These are phyloP conservation scores for Rhizophagus prolifer DNA, from an alignment of 192 early-diverging fungal species.

Conservation along the genomic window DNA sequence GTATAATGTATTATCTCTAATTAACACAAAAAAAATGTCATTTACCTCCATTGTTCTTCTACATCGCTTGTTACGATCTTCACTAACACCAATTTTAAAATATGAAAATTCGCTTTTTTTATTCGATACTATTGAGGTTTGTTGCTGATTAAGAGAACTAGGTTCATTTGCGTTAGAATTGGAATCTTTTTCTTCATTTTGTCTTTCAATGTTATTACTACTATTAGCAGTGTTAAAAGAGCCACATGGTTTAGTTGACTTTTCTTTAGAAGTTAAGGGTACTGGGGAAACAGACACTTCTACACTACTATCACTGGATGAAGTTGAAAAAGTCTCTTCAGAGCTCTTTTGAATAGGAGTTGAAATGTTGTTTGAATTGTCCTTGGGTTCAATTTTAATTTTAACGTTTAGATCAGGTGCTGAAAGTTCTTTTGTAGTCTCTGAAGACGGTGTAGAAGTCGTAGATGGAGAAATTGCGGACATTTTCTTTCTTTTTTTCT, in stretches of 20 bases:
- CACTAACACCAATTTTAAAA: slow-evolving; percentile 66
- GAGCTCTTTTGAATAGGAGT: neutral
- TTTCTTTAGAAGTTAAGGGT: neutral
- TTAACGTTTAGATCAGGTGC: neutral
- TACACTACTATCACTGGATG: neutral
- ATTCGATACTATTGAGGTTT: neutral
- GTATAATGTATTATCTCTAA: neutral
- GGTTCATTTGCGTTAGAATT: neutral
- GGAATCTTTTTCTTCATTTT: too few species aligned
- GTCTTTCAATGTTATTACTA: neutral
- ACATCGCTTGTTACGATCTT: slow-evolving; percentile 88
- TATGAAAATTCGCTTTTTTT: slow-evolving; percentile 9
- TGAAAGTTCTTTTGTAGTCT: neutral
- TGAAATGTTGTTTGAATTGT: neutral
- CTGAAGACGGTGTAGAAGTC: neutral
- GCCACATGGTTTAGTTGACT: neutral
- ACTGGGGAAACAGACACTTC: neutral
- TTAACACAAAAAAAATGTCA: neutral
- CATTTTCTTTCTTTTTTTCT: neutral
- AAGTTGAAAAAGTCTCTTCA: neutral
- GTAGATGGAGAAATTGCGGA: neutral
- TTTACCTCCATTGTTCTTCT: slow-evolving; percentile 89
- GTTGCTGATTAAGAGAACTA: neutral
- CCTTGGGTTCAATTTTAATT: neutral
- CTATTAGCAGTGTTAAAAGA: neutral